Base-by-base conservation (phyloP, 179 eudicot genomes). In the Actinidia chinensis region DNA sequence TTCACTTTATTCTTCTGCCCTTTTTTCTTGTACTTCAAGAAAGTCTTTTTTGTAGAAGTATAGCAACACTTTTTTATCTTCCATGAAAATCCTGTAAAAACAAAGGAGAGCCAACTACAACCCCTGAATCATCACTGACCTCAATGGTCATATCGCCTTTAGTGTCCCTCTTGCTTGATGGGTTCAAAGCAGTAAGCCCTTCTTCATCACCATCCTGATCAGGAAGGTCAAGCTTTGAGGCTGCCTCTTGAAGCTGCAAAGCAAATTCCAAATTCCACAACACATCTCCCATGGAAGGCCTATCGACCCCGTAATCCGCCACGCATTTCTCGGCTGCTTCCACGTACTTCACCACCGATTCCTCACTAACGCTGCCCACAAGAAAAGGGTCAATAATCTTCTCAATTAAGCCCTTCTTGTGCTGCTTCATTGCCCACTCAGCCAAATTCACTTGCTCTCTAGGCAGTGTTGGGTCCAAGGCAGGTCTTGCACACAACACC, bases 251-350 rank as follows among this genome's bases (percentile, higher is more conserved):
- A 48, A 93, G 89, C 80, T 93, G 97, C 84, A 93, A 79, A 4
- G 97, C 95, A 58, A 85, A 95, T 89, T 95, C 99, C 66, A 93
- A 81, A 75, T 93, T 84, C 99, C 99, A 95, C 80, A 91, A 71
- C 51, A 95, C 98, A 73, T 95, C 98, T 56, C 97, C 98, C 97
- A 93, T 93, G 0, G 95, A 87, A 17, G 98, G 98, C 88, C 98
- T 85, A 58, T 93, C 98, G 8, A 91, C 93, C 4, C 97, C 98
- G 68, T 87, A 84, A 51, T 95, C 98, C 0, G 93, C 89, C 88
- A 95, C 82, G 54, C 99, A 95, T 70, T 95, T 95, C 88, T 95
- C 99, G 0, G 97, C 98, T n/a, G 97, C 93, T 76, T 95, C 99
- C 3, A 87, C 87, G 36, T 79, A 95, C 81, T 93, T 93, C 74